phyloP scores from a whole-genome alignment of 129 eudicot genomes.

The Arctium lappa region DNA sequence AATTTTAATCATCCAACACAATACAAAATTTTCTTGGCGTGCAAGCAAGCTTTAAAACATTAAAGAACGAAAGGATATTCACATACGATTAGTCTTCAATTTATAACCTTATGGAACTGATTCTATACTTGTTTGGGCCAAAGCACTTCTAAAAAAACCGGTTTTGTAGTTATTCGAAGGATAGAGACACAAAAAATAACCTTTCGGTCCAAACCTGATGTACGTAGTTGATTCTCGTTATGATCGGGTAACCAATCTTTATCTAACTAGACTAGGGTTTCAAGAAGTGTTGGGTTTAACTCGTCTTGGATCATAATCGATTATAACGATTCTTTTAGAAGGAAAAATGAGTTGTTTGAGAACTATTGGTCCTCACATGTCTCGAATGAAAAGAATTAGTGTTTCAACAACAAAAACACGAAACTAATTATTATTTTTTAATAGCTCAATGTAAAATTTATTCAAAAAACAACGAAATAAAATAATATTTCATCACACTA shows the following conservation, averaged over 20 bases:
- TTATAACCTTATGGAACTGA: not conserved
- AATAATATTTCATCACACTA: not conserved
- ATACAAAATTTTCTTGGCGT: not conserved
- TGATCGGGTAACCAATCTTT: not conserved
- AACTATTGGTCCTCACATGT: no score
- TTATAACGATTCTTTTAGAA: not conserved
- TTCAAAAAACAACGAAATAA: not conserved
- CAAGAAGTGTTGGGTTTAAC: not conserved
- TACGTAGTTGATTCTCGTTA: not conserved
- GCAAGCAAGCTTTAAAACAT: not conserved
- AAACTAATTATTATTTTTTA: not conserved
- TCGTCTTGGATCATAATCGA: not conserved
- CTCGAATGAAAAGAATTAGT: no score
- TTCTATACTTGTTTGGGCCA: not conserved
- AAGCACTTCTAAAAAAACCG: not conserved
- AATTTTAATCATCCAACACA: not conserved
- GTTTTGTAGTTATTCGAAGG: not conserved
- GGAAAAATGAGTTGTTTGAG: not conserved
- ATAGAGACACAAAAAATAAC: not conserved
- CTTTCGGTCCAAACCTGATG: not conserved
- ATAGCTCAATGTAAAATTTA: not conserved
- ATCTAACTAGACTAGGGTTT: not conserved
- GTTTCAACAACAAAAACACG: not conserved
- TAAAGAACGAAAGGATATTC: not conserved
- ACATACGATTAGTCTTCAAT: not conserved